Evolutionary conservation across 805 yeast genomes (phyloP).

Genomic region (Saccharomycopsis microspora): DNA sequence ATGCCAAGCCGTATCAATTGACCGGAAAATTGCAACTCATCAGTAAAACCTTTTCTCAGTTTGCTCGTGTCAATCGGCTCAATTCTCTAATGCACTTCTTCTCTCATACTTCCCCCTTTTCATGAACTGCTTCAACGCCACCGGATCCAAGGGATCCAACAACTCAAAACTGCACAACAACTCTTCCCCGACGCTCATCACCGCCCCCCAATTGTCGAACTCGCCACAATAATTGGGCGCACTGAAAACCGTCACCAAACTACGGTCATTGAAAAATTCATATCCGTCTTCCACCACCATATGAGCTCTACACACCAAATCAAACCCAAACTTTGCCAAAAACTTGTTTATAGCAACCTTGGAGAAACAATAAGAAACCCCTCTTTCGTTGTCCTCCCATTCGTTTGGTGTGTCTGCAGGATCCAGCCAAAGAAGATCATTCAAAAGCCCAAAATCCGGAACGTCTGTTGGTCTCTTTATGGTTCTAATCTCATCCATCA

Average conservation of each 20-base stretch:
- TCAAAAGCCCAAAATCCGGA: slow-evolving; percentile 70
- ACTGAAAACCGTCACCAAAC: slow-evolving; percentile 60
- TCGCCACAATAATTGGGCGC: slow-evolving; percentile 80
- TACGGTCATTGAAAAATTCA: slow-evolving; percentile 63
- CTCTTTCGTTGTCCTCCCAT: slow-evolving; percentile 84
- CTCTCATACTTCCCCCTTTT: slow-evolving; percentile 16
- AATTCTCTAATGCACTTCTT: slow-evolving; percentile 1
- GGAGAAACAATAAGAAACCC: slow-evolving; percentile 71
- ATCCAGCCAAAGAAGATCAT: slow-evolving; percentile 75
- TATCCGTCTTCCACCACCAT: slow-evolving; percentile 82
- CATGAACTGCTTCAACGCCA: slow-evolving; percentile 54
- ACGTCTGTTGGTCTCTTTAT: slow-evolving; percentile 79
- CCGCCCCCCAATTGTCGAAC: slow-evolving; percentile 92
- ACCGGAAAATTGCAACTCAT: too few species aligned
- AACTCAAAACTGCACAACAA: slow-evolving; percentile 75
- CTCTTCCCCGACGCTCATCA: slow-evolving; percentile 92
- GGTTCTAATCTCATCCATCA: slow-evolving; percentile 63
- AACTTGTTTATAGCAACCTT: slow-evolving; percentile 74
- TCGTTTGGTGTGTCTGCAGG: slow-evolving; percentile 76
- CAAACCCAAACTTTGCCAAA: slow-evolving; percentile 62
- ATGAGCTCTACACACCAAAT: slow-evolving; percentile 75
- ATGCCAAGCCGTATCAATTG: too few species aligned
- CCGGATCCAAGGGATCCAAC: slow-evolving; percentile 39
- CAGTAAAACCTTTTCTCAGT: too few species aligned
- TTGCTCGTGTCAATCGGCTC: too few species aligned